phyloP scores from a whole-genome alignment of 2,329 filamentous ascomycete species.

The Cylindrodendrum hubeiense region DNA sequence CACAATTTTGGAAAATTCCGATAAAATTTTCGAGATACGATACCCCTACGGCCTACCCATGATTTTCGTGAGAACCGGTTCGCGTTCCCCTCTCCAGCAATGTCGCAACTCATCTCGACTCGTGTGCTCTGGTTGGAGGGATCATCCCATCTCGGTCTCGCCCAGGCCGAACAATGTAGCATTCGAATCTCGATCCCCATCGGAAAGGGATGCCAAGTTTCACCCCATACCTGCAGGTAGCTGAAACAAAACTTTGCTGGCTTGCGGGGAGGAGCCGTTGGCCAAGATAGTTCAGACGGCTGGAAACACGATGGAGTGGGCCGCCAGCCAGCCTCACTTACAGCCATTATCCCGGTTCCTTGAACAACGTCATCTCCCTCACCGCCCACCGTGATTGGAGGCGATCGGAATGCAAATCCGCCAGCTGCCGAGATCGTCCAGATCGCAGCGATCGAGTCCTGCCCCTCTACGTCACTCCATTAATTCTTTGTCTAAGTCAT shows the following conservation, averaged over 20 bases:
- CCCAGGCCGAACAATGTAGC: slow-evolving; percentile 2
- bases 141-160: slow-evolving; percentile 9
- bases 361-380: slow-evolving; percentile 21
- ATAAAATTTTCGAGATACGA: not conserved
- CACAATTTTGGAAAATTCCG: not conserved
- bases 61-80: slow-evolving; percentile 5
- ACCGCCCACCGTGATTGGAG: slow-evolving; percentile 34
- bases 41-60: slow-evolving; percentile 2
- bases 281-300: slow-evolving; percentile 9
- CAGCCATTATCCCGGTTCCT: slow-evolving; percentile 43
- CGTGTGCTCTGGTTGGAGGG: slow-evolving; percentile 6
- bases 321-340: slow-evolving; percentile 39
- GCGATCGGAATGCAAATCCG: slow-evolving; percentile 31
- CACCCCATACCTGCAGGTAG: not conserved
- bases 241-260: slow-evolving; percentile 6
- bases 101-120: not conserved
- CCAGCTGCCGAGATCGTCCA: slow-evolving; percentile 35
- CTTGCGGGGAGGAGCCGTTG: slow-evolving; percentile 12
- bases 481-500: slow-evolving; percentile 27
- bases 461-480: slow-evolving; percentile 36
- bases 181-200: not conserved
- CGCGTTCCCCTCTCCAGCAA: slow-evolving; percentile 4
- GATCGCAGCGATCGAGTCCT: slow-evolving; percentile 25
- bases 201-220: not conserved
- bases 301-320: slow-evolving; percentile 31